Evolutionary conservation across 2,329 filamentous ascomycete genomes (phyloP), one percentile per base, ranked within the genome.

Genomic region (Diplodia sapinea): DNA sequence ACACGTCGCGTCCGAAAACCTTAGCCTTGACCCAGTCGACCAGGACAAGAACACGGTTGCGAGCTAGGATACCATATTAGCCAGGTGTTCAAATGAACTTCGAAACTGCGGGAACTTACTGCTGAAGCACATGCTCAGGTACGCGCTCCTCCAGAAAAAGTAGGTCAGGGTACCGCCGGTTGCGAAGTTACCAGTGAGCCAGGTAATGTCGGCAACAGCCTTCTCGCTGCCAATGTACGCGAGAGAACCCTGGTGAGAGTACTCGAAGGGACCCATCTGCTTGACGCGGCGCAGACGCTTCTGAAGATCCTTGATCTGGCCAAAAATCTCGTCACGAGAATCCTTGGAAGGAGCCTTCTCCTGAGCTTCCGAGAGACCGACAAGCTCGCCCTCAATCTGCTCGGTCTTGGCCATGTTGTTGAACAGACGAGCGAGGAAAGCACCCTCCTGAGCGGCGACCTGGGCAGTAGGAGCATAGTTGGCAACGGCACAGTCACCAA

Each of bases 51-150:
- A 98, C 88, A 78, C 95, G 90, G 85, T 99, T 99, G 74, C 95
- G 93, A 70, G 92, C 92, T 96, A 70, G 29, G 15, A 20, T 23
- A 29, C 20, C 23, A 20, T 9, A 31, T 67, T 13, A 67, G 65
- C 11, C 12, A 33, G 17, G 15, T 12, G 13, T 1, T 11, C 43
- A 47, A 47, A 15, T 20, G 11, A 2, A 15, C 7, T 9, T 23
- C 38, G 13, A 15, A 3, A n/a, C 1, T 36, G 38, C 11, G 3
- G 20, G 54, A 61, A 91, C 92, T 89, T 87, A 95, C 93, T 94
- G 89, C 94, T 98, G 82, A 99, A 99, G 88, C 94, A 97, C 95
- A 99, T 99, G 86, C 93, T 97, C 80, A 99, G 85, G 81, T 99
- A 99, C 66, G 94, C 95, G 78, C 92, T 96, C 79, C 94, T 88